Base-by-base conservation (phyloP, 2,329 filamentous ascomycete species). In the Fonsecaea erecta region DNA sequence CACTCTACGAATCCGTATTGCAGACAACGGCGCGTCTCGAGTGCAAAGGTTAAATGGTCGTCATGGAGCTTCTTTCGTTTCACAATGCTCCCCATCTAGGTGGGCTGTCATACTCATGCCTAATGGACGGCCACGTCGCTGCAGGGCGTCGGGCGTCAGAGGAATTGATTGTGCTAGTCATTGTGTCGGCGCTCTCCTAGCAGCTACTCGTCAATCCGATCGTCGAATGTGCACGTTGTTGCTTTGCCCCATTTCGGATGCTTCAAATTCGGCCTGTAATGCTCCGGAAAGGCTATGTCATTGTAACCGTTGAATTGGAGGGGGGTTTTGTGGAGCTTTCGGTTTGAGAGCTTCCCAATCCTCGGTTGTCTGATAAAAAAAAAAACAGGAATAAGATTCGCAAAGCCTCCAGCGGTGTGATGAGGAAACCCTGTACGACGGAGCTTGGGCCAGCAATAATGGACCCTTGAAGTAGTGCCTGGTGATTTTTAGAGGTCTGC, bases 41-140 rank as follows among this genome's bases (percentile, higher is more conserved):
- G 43, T 24, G 28, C 18, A 48, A 48, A 48, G 43, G 43, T 48
- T 48, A 48, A 48, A 48, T 48, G 43, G 43, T 48, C 43, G 21
- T 48, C 43, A 48, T 30, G 51, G 26, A 53, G 51, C 21, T 16
- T 18, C 51, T 18, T 26, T 53, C 26, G 51, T 53, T 32, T 53
- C 51, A 48, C 40, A 7, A 48, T 8, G 3, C 2, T 24, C 8
- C 3, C 14, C 11, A 34, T n/a, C 30, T 3, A 53, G n/a, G 5
- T 11, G 18, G 21, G 16, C 21, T 30, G 48, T n/a, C 26, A 16
- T 24, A 32, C 24, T 53, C 18, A 14, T 53, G 32, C 26, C 24
- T 52, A 26, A 53, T 32, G 26, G 51, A 53, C 43, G 11, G 21
- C 11, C 43, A 24, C 37, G 43, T 48, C 43, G 43, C 21, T 24